Conservation (phyloP, 768 basidiomycete species). For the Termitomyces sp. region DNA sequence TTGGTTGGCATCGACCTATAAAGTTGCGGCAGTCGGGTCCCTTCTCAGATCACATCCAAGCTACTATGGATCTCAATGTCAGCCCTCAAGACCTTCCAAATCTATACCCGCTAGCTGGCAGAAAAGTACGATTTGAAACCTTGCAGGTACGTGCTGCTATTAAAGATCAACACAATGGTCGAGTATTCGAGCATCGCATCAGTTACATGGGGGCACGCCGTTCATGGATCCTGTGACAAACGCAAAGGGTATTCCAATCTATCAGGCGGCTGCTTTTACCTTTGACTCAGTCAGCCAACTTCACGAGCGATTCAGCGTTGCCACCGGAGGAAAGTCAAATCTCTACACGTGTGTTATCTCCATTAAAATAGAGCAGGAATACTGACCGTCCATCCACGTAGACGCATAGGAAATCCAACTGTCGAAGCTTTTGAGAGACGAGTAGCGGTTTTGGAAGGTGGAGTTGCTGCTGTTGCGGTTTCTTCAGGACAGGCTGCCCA, state of each 20-base stretch:
- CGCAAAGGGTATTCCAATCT: conserved; percentile 60
- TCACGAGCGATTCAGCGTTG: conserved; percentile 12
- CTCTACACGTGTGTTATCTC: neutral
- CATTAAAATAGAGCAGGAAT: neutral
- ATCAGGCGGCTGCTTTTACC: conserved; percentile 48
- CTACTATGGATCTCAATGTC: conserved; percentile 10
- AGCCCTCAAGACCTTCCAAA: conserved; percentile 8
- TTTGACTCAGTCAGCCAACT: conserved; percentile 44
- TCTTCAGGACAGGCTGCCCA: conserved; percentile 60
- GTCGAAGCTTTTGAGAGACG: conserved; percentile 58
- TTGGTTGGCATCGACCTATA: neutral
- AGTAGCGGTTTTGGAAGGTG: conserved; percentile 60
- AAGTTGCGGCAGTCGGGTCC: neutral
- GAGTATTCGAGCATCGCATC: conserved; percentile 18
- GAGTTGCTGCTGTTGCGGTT: conserved; percentile 50
- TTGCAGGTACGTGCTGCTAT: conserved; percentile 1
- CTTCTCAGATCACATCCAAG: neutral
- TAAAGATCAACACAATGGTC: neutral
- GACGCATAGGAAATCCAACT: conserved; percentile 13
- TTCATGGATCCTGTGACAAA: conserved; percentile 45
- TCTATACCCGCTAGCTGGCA: conserved; percentile 18
- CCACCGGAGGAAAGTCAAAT: conserved; percentile 6
- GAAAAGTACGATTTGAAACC: conserved; percentile 52
- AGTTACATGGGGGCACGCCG: conserved; percentile 56
- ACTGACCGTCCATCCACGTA: neutral